Evolutionary conservation across 805 yeast genomes (phyloP).

Genomic region (Vanderwaltozyma yarrowii): DNA sequence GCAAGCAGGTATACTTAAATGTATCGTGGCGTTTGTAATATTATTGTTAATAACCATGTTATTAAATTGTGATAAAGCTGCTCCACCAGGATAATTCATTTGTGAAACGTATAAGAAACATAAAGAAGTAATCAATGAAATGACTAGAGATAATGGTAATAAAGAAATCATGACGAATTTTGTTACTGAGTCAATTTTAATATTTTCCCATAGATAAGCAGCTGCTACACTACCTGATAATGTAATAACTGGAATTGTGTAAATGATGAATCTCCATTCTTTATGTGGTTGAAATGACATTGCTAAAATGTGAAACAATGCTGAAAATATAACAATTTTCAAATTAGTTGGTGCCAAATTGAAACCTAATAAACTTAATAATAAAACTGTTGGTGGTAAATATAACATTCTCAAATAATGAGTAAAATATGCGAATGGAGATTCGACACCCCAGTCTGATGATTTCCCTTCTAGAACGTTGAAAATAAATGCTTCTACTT

Average conservation of each 20-base stretch:
- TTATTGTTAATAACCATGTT: constrained; percentile 26
- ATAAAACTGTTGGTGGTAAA: constrained; percentile 36
- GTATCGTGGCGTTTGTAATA: constrained; percentile 36
- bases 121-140: constrained; percentile 34
- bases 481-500: constrained; percentile 57
- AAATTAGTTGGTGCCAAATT: constrained; percentile 30
- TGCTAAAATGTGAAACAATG: constrained; percentile 44
- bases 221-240: constrained; percentile 56
- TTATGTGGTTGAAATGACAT: constrained; percentile 85
- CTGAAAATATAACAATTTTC: constrained; percentile 40
- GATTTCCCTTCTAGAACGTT: constrained; percentile 73
- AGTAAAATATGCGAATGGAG: constrained; percentile 56
- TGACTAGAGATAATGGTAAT: constrained; percentile 26
- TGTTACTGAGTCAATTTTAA: constrained; percentile 15
- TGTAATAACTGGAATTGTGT: constrained; percentile 60
- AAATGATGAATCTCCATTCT: constrained; percentile 86
- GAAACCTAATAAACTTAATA: constrained; percentile 31
- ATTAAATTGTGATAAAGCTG: constrained; percentile 51
- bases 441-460: constrained; percentile 76
- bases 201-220: constrained; percentile 29
- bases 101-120: constrained; percentile 54
- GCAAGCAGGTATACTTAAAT: constrained; percentile 70
- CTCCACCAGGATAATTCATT: constrained; percentile 84
- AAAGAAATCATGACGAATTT: constrained; percentile 24
- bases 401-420: constrained; percentile 34